These are phyloP conservation scores for Irpex lacteus DNA, from an alignment of 1,284 basidiomycete genomes.

Conservation along the genomic window DNA sequence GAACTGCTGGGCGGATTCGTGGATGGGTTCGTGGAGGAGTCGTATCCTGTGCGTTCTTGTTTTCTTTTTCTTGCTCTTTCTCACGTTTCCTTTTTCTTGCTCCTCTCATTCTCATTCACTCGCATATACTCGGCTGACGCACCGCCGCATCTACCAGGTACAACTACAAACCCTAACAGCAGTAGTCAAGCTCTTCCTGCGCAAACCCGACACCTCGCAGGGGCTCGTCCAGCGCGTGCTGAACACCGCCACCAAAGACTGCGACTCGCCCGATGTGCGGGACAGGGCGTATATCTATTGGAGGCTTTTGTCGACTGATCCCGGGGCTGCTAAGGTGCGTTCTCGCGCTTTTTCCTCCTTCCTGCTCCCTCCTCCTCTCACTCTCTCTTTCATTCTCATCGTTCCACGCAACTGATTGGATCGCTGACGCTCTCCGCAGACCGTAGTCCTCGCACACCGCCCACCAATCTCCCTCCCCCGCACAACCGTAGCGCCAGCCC, in stretches of 20 bases:
- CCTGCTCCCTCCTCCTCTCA: neutral
- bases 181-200: conserved; percentile 95
- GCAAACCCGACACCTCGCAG: conserved; percentile 90
- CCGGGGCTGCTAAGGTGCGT: conserved; percentile 88
- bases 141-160: conserved; percentile 56
- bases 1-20: conserved; percentile 91
- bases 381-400: too few relatives aligned
- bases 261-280: conserved; percentile 95
- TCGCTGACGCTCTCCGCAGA: conserved; percentile 44
- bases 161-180: conserved; percentile 96
- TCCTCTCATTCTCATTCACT: neutral
- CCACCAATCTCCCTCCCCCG: conserved; percentile 93
- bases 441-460: conserved; percentile 87
- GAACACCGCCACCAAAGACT: conserved; percentile 94
- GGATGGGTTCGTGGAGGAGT: conserved; percentile 91
- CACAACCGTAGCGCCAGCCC: conserved; percentile 84
- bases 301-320: conserved; percentile 90
- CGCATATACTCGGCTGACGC: neutral
- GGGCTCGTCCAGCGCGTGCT: conserved; percentile 87
- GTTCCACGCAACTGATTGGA: too few relatives aligned
- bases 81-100: neutral
- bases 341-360: too few relatives aligned
- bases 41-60: conserved; percentile 68
- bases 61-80: neutral
- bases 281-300: conserved; percentile 98